phyloP scores from a whole-genome alignment of 1,284 basidiomycete species.

The Tilletiopsis washingtonensis region DNA sequence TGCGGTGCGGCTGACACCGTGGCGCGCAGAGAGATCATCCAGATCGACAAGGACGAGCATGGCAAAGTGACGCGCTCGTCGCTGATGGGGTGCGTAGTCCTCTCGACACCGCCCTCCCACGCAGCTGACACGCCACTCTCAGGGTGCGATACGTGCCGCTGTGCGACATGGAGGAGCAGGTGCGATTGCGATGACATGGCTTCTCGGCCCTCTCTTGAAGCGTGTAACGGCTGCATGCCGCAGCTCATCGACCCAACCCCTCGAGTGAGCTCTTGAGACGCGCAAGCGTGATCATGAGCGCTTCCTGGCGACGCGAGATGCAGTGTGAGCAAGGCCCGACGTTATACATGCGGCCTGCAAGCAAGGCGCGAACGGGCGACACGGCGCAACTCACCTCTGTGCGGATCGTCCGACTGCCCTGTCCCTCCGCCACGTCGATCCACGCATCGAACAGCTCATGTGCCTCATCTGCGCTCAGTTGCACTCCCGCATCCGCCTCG shows the following conservation, averaged over 20 bases:
- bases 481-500: conserved; percentile 29
- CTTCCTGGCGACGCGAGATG: conserved; percentile 12
- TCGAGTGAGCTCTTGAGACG: conserved; percentile 23
- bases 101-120: no score
- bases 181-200: conserved; percentile 5
- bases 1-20: neutral
- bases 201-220: no score
- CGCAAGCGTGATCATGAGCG: conserved; percentile 30
- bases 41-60: conserved; percentile 55
- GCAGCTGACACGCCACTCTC: no score
- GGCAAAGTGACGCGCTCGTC: conserved; percentile 63
- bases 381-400: conserved; percentile 23
- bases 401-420: conserved; percentile 43
- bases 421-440: conserved; percentile 41
- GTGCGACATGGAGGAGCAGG: conserved; percentile 28
- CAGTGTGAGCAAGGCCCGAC: neutral
- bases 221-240: no score
- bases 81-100: no score
- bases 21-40: conserved; percentile 18
- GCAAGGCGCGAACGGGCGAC: neutral
- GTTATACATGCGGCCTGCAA: neutral
- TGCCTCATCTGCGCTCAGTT: conserved; percentile 31
- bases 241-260: no score
- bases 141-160: conserved; percentile 55
- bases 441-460: conserved; percentile 43